Conservation (phyloP, 2,329 filamentous ascomycete species). For the Claviceps purpurea region DNA sequence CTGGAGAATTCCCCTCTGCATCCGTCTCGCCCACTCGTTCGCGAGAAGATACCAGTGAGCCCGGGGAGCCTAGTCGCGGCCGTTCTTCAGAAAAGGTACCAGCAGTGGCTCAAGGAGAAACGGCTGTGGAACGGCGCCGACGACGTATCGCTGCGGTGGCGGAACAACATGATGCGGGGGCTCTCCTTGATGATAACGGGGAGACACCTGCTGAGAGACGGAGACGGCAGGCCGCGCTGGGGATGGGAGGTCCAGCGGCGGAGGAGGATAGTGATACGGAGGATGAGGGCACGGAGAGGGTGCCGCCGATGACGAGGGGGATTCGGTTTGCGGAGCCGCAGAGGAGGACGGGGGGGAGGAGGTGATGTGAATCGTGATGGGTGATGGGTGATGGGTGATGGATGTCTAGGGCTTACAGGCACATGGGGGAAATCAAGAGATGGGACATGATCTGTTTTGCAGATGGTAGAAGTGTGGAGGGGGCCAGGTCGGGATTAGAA, state of each 20-base stretch:
- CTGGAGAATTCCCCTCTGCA: constrained; percentile 7
- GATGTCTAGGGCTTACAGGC: no score
- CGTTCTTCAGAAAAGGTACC: constrained; percentile 1
- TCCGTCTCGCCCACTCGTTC: constrained; percentile 10
- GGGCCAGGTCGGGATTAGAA: no score
- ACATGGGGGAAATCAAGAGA: no score
- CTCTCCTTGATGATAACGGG: constrained; percentile 20
- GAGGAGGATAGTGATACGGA: constrained; percentile 37
- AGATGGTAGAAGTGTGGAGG: no score
- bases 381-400: no score
- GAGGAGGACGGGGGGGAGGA: constrained; percentile 2
- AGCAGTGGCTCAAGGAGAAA: constrained; percentile 36
- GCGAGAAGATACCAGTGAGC: not conserved
- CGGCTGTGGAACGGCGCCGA: constrained; percentile 50
- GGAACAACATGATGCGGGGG: constrained; percentile 22
- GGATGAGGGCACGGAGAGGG: constrained; percentile 42
- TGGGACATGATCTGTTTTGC: no score
- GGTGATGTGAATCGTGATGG: not conserved
- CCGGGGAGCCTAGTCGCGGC: not conserved
- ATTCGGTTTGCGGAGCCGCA: constrained; percentile 46
- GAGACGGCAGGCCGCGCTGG: constrained; percentile 60
- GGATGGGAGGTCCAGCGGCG: constrained; percentile 33
- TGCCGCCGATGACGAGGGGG: constrained; percentile 37
- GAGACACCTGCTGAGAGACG: constrained; percentile 67
- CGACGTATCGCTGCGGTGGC: constrained; percentile 45